These are phyloP conservation scores for Rasamsonia emersonii DNA, from an alignment of 2,329 filamentous ascomycete genomes.

Conservation along the genomic window DNA sequence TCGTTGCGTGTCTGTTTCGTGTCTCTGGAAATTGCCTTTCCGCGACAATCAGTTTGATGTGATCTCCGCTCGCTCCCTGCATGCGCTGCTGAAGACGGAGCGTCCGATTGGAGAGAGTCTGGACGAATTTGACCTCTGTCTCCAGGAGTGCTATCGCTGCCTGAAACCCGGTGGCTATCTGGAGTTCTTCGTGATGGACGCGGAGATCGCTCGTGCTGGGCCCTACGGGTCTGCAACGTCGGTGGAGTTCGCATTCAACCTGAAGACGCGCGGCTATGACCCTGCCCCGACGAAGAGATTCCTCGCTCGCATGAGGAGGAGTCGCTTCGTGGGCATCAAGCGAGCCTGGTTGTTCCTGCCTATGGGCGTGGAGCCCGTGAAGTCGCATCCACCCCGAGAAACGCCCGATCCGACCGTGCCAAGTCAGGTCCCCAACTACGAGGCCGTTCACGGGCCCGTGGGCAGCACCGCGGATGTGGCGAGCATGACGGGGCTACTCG, in stretches of 20 bases:
- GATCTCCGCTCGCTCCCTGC: slow-evolving; percentile 78
- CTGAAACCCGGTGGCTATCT: slow-evolving; percentile 89
- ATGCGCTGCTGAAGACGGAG: slow-evolving; percentile 66
- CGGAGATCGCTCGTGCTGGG: slow-evolving; percentile 79
- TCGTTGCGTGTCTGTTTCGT: slow-evolving; percentile 67
- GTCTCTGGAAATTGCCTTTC: slow-evolving; percentile 76
- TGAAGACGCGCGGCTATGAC: slow-evolving; percentile 86
- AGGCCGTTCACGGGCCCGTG: slow-evolving; percentile 47
- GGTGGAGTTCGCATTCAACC: slow-evolving; percentile 84
- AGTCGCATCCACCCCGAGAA: slow-evolving; percentile 37
- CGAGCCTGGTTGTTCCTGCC: slow-evolving; percentile 85
- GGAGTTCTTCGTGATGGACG: slow-evolving; percentile 84
- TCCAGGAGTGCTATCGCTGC: slow-evolving; percentile 79
- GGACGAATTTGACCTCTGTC: slow-evolving; percentile 82
- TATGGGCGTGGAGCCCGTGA: slow-evolving; percentile 52
- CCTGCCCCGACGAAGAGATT: slow-evolving; percentile 74
- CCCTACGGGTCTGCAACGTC: slow-evolving; percentile 70
- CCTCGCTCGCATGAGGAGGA: slow-evolving; percentile 61
- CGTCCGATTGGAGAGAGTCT: slow-evolving; percentile 56
- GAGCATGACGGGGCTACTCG: slow-evolving; percentile 70
- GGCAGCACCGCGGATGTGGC: slow-evolving; percentile 66
- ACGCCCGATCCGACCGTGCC: slow-evolving; percentile 29
- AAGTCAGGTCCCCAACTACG: slow-evolving; percentile 40
- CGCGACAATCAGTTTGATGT: slow-evolving; percentile 80
- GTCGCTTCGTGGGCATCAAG: slow-evolving; percentile 71